phyloP scores from a whole-genome alignment of 2,329 filamentous ascomycete genomes.

The Xylogone sp. region DNA sequence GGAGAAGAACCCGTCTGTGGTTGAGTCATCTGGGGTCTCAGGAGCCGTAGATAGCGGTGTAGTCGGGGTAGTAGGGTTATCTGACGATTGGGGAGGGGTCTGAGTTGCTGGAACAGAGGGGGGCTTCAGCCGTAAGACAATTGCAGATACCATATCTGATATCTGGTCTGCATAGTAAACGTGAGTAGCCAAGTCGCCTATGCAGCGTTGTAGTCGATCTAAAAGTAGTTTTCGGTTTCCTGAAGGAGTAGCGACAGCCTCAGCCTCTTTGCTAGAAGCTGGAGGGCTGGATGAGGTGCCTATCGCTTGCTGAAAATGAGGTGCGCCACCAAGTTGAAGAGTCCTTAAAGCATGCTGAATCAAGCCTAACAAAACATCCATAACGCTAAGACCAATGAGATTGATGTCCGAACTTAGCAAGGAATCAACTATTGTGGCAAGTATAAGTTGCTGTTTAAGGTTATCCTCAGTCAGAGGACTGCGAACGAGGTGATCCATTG shows the following conservation, averaged over 20 bases:
- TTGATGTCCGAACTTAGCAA: constrained; percentile 86
- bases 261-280: constrained; percentile 24
- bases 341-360: constrained; percentile 79
- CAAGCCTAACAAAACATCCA: constrained; percentile 85
- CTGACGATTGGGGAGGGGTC: constrained; percentile 40
- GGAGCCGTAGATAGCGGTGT: constrained; percentile 43
- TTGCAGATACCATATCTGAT: constrained; percentile 83
- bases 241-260: constrained; percentile 44
- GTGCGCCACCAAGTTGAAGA: constrained; percentile 57
- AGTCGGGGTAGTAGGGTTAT: constrained; percentile 37
- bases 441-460: constrained; percentile 68
- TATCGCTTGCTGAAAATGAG: constrained; percentile 28
- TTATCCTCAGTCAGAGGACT: constrained; percentile 67
- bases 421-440: constrained; percentile 76
- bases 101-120: constrained; percentile 39
- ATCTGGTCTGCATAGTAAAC: constrained; percentile 97
- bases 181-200: constrained; percentile 88
- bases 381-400: constrained; percentile 91
- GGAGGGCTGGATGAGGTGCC: constrained; percentile 9
- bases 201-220: constrained; percentile 70
- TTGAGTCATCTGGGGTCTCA: constrained; percentile 47
- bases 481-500: constrained; percentile 71
- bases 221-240: constrained; percentile 59
- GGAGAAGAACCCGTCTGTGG: constrained; percentile 56
- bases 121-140: constrained; percentile 76